These are phyloP conservation scores for Schizophyllum commune DNA, from an alignment of 1,284 basidiomycete species.

Conservation along the genomic window DNA sequence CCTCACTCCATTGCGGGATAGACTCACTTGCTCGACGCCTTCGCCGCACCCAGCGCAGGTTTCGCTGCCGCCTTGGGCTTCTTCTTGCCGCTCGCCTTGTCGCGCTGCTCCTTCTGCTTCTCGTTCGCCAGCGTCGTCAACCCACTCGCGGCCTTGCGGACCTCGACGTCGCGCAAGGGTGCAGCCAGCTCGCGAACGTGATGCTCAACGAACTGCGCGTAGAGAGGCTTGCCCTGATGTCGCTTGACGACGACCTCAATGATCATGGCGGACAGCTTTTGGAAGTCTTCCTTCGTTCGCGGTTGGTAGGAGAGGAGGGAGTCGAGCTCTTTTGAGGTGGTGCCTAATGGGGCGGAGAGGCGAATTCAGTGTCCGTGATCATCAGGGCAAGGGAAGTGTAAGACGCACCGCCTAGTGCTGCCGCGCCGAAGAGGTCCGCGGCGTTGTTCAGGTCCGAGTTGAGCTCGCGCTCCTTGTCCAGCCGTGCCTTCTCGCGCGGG, in stretches of 20 bases:
- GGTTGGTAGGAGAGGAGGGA: conserved; percentile 67
- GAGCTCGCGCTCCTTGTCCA: conserved; percentile 74
- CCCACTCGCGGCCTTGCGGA: conserved; percentile 76
- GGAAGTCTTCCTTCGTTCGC: conserved; percentile 81
- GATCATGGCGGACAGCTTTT: conserved; percentile 62
- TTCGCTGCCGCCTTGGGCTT: conserved; percentile 70
- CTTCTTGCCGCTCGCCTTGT: conserved; percentile 85
- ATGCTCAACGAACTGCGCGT: conserved; percentile 74
- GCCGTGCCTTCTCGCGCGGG: conserved; percentile 67
- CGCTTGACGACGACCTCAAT: conserved; percentile 67
- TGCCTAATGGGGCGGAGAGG: conserved; percentile 30
- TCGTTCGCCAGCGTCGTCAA: conserved; percentile 86
- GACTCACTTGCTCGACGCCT: conserved; percentile 53
- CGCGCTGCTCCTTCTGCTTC: conserved; percentile 85
- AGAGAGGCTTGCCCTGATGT: conserved; percentile 77
- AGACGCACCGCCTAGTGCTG: conserved; percentile 54
- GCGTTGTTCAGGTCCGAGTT: conserved; percentile 82
- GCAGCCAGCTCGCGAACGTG: conserved; percentile 67
- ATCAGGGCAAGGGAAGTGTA: conserved; percentile 3
- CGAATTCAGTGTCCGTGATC: conserved; percentile 1
- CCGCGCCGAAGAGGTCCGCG: conserved; percentile 70
- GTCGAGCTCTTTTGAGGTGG: conserved; percentile 62
- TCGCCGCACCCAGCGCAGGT: conserved; percentile 68
- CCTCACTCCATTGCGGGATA: conserved; percentile 2
- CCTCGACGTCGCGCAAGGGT: conserved; percentile 80